Evolutionary conservation across 805 yeast genomes (phyloP), one percentile per base, ranked within the genome.

Genomic region (Candida tammaniensis): DNA sequence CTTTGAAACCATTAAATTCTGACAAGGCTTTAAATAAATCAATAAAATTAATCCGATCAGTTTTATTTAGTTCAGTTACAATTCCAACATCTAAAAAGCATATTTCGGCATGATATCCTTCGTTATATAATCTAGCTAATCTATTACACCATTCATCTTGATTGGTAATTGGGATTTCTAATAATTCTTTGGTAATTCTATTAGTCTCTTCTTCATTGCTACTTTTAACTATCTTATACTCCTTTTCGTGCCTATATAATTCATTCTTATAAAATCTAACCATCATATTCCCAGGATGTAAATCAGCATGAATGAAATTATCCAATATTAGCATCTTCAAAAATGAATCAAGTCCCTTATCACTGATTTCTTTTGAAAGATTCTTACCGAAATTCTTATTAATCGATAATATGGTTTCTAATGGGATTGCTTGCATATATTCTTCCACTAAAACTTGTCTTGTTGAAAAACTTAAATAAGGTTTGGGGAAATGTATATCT

Each of bases 271-370:
- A 70, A 48, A 85, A 80, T 30, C 86, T 63, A 7, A 86, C 75
- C 68, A 88, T 76, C 52, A 93, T 86, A 56, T 93, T 93, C 3
- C 99, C 99, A 0, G 98, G 97, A 48, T 93, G 99, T 39, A 93
- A 68, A 61, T 93, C 99, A 0, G 98, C 91, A 57, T 93, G 99
- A 27, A 89, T 86, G 57, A 93, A 93, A 56, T 93, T 89, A 61
- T 93, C 95, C 35, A 91, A 60, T 33, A 93, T 82, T 42, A 93
- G 68, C 99, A 93, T 93, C 49, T 88, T 84, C 43, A 93, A 66
- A 49, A 93, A 93, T 4, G 97, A 85, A 55, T 93, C 95, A 16
- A 93, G 76, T 7, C 95, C 85, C 42, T 83, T 82, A 50, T 85
- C 88, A 51, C 88, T 80, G 18, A 82, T 68, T 49, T 76, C 79